Evolutionary conservation across 2,329 filamentous ascomycete genomes (phyloP).

Genomic region (Aspergillus sojae): DNA sequence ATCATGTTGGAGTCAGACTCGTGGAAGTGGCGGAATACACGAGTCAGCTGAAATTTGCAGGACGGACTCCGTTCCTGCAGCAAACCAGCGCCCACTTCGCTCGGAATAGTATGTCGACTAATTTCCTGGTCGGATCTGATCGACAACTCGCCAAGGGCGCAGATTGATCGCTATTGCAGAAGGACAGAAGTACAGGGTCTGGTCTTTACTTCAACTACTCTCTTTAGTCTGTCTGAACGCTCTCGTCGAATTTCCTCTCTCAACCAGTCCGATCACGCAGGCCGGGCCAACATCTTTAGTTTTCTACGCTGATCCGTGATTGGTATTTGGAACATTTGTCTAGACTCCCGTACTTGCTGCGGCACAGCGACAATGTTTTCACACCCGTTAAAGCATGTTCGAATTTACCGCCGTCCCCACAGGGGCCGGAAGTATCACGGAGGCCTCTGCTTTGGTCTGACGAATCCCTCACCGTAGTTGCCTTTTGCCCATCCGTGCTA

Average conservation of each 20-base stretch:
- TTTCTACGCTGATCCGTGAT: slow-evolving; percentile 8
- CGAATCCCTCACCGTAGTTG: slow-evolving; percentile 18
- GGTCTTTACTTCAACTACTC: neutral
- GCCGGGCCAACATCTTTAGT: slow-evolving; percentile 1
- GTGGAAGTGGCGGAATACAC: slow-evolving; percentile 7
- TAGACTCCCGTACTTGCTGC: slow-evolving; percentile 5
- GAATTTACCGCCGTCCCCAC: slow-evolving; percentile 28
- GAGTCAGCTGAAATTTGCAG: slow-evolving; percentile 31
- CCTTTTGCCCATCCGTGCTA: slow-evolving; percentile 15
- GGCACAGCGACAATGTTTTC: slow-evolving; percentile 6
- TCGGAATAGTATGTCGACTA: slow-evolving; percentile 8
- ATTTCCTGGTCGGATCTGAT: slow-evolving; percentile 23
- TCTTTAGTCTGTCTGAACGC: neutral
- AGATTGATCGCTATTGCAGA: slow-evolving; percentile 4
- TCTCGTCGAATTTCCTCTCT: neutral
- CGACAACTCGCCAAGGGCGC: slow-evolving; percentile 6
- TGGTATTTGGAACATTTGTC: slow-evolving; percentile 11
- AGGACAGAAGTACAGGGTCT: neutral
- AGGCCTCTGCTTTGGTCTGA: slow-evolving; percentile 18
- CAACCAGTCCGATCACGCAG: slow-evolving; percentile 5
- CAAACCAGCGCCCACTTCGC: slow-evolving; percentile 19
- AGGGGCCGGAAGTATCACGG: slow-evolving; percentile 15
- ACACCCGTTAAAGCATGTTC: slow-evolving; percentile 11
- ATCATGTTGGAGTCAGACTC: neutral
- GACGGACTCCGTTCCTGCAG: slow-evolving; percentile 37